Evolutionary conservation across 2,329 filamentous ascomycete genomes (phyloP), one percentile per base, ranked within the genome.

Genomic region (Trichoderma koningiopsis): DNA sequence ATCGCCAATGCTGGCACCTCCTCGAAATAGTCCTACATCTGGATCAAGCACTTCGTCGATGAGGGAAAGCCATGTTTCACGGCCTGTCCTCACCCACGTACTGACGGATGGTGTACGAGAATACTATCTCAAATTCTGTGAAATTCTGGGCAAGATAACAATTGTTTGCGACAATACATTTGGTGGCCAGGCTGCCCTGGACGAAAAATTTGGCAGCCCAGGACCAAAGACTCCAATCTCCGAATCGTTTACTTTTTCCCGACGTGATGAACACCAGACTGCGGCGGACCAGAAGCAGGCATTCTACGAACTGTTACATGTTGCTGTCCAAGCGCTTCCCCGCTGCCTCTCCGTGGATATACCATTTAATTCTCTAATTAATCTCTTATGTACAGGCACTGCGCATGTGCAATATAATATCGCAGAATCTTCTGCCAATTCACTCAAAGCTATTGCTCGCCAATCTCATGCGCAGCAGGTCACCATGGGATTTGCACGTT

Each of bases 161-260:
- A 92, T 98, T 56, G 91, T 98, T 40, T 99, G 96, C 79, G 96
- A 99, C 79, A 96, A 97, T 75, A 92, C 95, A 0, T 99, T 99
- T 81, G 96, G 96, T 63, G 96, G 96, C 0, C 96, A 99, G 81
- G 96, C 95, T 37, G 93, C 93, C 0, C 81, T 98, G 59, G 96
- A 99, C 76, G 96, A 99, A 79, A 98, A 97, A 77, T 97, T 98
- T 77, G 92, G 88, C 71, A 90, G 91, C 57, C 88, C 92, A 10
- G 92, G 92, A 0, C 94, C 96, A 0, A 98, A 98, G 79, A 99
- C 96, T 0, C 96, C 96, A 1, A 95, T 98, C 73, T 87, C 94
- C 0, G 96, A 98, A 70, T 94, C 94, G 0, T 99, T 99, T 79
- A 95, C 92, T 72, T 97, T 99, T 77, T 86, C 89, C 35, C 88